Evolutionary conservation across 163 green algal genomes (phyloP).

Genomic region (Coccomyxa subellipsoidea): DNA sequence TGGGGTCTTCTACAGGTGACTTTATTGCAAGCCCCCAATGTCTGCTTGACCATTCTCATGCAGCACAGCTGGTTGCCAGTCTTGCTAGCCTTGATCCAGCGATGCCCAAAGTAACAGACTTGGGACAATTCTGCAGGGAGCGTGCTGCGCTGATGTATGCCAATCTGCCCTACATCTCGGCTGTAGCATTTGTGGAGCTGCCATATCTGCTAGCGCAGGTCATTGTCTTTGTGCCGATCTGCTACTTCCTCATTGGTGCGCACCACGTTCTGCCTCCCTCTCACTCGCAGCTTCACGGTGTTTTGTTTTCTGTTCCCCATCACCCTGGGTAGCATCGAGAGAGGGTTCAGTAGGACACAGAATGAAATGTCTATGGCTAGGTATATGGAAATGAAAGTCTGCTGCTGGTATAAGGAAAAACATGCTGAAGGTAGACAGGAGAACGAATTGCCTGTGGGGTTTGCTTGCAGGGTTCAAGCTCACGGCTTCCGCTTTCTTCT

Average conservation of each 20-base stretch:
- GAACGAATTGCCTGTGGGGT: too few relatives aligned
- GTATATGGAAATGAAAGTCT: too few relatives aligned
- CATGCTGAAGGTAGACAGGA: too few relatives aligned
- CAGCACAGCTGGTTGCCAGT: background rate
- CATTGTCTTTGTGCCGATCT: constrained; percentile 59
- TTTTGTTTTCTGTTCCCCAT: too few relatives aligned
- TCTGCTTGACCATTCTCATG: background rate
- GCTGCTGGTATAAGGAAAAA: too few relatives aligned
- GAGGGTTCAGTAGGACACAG: too few relatives aligned
- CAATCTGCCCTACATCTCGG: constrained; percentile 48
- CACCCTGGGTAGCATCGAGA: too few relatives aligned
- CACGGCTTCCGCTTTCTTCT: constrained; percentile 34
- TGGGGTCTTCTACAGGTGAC: constrained; percentile 57
- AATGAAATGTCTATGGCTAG: too few relatives aligned
- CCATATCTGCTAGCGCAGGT: constrained; percentile 69
- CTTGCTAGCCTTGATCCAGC: too few relatives aligned
- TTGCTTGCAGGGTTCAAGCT: constrained; percentile 28
- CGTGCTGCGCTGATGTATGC: constrained; percentile 60
- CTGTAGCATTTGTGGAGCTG: constrained; percentile 62
- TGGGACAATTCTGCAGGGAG: constrained; percentile 46
- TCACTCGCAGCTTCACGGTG: too few relatives aligned
- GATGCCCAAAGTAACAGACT: too few relatives aligned
- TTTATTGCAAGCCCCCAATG: background rate
- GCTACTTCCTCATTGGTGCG: constrained; percentile 59
- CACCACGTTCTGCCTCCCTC: background rate